Evolutionary conservation across 495 filamentous ascomycete species (phyloP), one percentile per base, ranked within the genome.

Genomic region (Penicillium coffeae): DNA sequence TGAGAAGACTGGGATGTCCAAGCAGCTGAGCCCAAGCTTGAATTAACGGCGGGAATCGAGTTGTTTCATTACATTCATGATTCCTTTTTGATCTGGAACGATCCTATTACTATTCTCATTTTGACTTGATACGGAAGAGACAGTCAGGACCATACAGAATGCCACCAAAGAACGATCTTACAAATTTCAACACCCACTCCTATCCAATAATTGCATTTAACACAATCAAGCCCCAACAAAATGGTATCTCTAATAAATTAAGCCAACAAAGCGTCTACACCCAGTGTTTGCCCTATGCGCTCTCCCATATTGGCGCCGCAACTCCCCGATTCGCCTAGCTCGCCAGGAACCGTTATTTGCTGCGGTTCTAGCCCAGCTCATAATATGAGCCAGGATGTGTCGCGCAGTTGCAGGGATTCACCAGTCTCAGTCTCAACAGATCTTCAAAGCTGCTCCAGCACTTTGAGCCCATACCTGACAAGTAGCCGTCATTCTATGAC

Each of bases 321-420:
- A 58, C 49, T 63, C 54, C 49, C 54, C 60, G 57, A 63, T 52
- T 63, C 48, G 51, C 52, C 27, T 46, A 46, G 27, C 14, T 34
- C 42, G 45, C 46, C 51, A 58, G 51, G 51, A 55, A 53, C 57
- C 60, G 57, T 60, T 60, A 50, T 58, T 63, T 51, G 40, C 46
- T 61, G 60, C 38, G 38, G 51, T 54, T 47, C 51, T 42, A 22
- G 56, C 52, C 53, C 39, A 42, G 25, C 20, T 47, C 38, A 15
- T 14, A 19, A 60, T 57, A 4, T 21, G 39, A 30, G 16, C 47
- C 33, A 42, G 55, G 43, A 27, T 47, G 15, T 19, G 35, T 33
- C 16, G 44, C 7, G 12, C 20, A 12, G 14, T 42, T 45, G 42
- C 50, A 60, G 56, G 56, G 41, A 50, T 50, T 8, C 25, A 13